Conservation (phyloP, 257 asterid species). For the Sherardia arvensis region DNA sequence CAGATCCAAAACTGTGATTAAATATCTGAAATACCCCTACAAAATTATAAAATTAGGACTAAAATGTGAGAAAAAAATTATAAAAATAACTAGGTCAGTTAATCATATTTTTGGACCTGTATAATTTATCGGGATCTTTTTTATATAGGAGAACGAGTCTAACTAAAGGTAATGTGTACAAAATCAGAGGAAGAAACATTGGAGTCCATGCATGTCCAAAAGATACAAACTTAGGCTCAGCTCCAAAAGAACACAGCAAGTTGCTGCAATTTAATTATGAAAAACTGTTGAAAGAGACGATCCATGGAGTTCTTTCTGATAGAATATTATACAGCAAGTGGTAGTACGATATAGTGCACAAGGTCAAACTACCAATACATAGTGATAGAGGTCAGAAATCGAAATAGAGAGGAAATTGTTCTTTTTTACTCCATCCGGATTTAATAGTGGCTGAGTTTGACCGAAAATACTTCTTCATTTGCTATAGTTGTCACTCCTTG, state of each 20-base stretch:
- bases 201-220: constrained; percentile 2
- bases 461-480: too few species aligned
- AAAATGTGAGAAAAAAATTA: too few species aligned
- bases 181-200: background rate
- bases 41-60: too few species aligned
- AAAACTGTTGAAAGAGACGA: background rate
- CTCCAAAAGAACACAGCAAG: constrained; percentile 3
- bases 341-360: background rate
- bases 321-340: constrained; percentile 1
- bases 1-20: too few species aligned
- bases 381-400: background rate
- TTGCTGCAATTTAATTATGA: background rate
- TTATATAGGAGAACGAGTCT: too few species aligned
- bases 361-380: background rate
- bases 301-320: background rate
- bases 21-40: too few species aligned
- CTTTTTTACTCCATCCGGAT: too few species aligned
- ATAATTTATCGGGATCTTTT: too few species aligned
- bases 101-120: too few species aligned
- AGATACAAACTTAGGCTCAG: background rate
- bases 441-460: too few species aligned
- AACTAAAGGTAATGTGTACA: background rate
- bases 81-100: too few species aligned
- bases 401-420: background rate
- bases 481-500: too few species aligned